phyloP scores from a whole-genome alignment of 2,329 filamentous ascomycete species.

The Phialophora macrospora region DNA sequence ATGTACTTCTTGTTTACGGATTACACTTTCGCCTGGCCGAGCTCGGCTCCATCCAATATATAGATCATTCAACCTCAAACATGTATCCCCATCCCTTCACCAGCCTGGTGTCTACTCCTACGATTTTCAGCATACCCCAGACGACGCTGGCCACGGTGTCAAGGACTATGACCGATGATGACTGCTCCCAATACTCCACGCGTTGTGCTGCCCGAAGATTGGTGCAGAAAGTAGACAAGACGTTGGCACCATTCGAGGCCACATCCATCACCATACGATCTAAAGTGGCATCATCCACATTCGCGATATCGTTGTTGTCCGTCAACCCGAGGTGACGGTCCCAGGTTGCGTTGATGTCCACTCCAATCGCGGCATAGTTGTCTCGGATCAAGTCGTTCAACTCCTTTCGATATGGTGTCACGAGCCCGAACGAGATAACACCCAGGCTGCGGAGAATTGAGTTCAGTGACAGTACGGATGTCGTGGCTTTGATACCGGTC shows the following conservation, averaged over 20 bases:
- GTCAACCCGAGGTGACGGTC: constrained; percentile 46
- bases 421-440: constrained; percentile 44
- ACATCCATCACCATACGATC: constrained; percentile 28
- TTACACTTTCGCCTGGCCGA: background rate
- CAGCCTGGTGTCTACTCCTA: constrained; percentile 35
- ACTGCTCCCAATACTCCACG: constrained; percentile 47
- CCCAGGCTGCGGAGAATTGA: constrained; percentile 42
- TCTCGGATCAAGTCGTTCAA: constrained; percentile 50
- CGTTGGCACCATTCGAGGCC: constrained; percentile 41
- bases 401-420: constrained; percentile 52
- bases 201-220: constrained; percentile 51
- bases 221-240: constrained; percentile 52
- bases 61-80: constrained; percentile 35
- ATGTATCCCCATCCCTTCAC: constrained; percentile 48
- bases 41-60: background rate
- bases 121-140: constrained; percentile 48
- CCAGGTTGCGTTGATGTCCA: constrained; percentile 17
- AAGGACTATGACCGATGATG: constrained; percentile 44
- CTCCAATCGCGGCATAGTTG: constrained; percentile 40
- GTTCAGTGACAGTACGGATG: constrained; percentile 51
- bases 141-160: constrained; percentile 53
- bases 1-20: background rate
- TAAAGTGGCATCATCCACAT: constrained; percentile 42
- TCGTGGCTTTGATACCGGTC: constrained; percentile 49
- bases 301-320: constrained; percentile 49